These are phyloP conservation scores for Eucalyptus camaldulensis DNA, from an alignment of 345 rosid species.

Conservation along the genomic window DNA sequence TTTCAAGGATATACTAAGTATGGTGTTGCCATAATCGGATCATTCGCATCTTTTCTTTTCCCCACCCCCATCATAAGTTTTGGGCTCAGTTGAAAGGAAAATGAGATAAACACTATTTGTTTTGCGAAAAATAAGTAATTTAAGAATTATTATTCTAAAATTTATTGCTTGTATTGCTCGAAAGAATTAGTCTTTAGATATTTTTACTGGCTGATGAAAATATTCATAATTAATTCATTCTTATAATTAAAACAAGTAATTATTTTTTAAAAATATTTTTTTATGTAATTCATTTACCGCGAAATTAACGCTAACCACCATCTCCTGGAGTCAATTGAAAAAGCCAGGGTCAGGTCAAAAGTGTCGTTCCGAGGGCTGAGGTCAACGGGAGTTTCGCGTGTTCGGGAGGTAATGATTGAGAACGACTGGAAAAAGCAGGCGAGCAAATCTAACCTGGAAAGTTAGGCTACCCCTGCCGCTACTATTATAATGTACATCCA, in stretches of 20 bases:
- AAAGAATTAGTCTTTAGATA: background rate
- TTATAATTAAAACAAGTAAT: background rate
- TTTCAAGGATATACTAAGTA: background rate
- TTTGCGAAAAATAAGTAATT: background rate
- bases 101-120: background rate
- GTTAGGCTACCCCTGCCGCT: background rate
- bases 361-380: background rate
- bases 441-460: background rate
- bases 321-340: background rate
- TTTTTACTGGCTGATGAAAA: no score
- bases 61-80: background rate
- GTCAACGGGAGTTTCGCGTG: background rate
- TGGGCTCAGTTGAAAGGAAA: background rate
- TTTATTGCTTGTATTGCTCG: rapidly evolving
- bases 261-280: no score
- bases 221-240: background rate
- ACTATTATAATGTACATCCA: background rate
- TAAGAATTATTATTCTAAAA: background rate
- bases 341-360: background rate
- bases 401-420: background rate
- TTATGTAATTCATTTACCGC: no score
- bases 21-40: rapidly evolving
- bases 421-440: background rate
- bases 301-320: background rate
- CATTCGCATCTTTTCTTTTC: background rate